Conservation (phyloP, 768 basidiomycete genomes). For the Lentinula sp. region DNA sequence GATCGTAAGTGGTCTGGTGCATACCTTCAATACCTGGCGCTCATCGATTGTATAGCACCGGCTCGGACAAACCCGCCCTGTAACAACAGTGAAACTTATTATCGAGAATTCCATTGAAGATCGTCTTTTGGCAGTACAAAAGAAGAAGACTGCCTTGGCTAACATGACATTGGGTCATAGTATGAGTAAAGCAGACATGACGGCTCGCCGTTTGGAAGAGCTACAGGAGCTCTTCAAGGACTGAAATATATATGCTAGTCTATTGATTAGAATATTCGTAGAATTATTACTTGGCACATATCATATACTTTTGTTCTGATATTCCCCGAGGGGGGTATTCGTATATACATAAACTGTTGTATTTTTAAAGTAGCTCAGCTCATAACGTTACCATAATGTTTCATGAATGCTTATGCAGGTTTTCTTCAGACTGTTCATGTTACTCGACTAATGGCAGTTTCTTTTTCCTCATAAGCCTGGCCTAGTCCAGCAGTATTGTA, state of each 20-base stretch:
- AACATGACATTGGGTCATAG: conserved; percentile 89
- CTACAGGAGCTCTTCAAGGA: conserved; percentile 67
- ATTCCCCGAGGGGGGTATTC: not conserved
- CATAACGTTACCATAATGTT: not conserved
- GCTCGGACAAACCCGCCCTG: conserved; percentile 88
- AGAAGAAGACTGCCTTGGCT: conserved; percentile 90
- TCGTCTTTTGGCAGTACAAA: conserved; percentile 87
- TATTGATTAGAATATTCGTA: not conserved
- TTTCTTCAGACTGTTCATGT: too few species aligned
- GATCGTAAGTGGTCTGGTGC: conserved; percentile 54
- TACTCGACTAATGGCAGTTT: too few species aligned
- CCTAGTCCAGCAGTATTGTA: too few species aligned
- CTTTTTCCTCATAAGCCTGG: too few species aligned
- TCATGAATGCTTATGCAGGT: too few species aligned
- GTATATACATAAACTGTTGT: not conserved
- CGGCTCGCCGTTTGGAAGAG: conserved; percentile 86
- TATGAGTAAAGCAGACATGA: conserved; percentile 82
- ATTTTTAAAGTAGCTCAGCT: not conserved
- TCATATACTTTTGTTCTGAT: not conserved
- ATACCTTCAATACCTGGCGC: conserved; percentile 1
- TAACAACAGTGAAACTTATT: conserved; percentile 88
- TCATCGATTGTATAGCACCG: conserved; percentile 61
- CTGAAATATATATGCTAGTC: not conserved
- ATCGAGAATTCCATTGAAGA: conserved; percentile 94
- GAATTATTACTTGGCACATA: not conserved